Evolutionary conservation across 257 asterid genomes (phyloP).

Genomic region (Solanum etuberosum): DNA sequence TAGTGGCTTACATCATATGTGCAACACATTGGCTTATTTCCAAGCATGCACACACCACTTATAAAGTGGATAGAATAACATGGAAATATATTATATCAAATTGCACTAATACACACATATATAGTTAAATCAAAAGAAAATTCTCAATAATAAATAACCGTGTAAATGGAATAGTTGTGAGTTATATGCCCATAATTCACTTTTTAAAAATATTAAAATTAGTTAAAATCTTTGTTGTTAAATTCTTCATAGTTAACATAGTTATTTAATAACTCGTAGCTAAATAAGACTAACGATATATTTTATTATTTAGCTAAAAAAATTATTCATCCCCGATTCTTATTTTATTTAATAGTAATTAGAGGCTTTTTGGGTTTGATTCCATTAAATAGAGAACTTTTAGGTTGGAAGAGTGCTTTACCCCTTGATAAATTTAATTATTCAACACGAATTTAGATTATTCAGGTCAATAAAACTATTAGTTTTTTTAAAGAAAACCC

Average conservation of each 20-base stretch:
- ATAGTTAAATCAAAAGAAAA: not conserved
- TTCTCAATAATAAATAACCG: not conserved
- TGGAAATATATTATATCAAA: not conserved
- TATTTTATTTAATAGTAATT: not conserved
- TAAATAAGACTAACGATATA: not conserved
- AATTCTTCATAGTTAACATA: not conserved
- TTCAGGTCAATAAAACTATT: not conserved
- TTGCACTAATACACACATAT: not conserved
- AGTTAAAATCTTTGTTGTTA: not conserved
- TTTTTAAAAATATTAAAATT: not conserved
- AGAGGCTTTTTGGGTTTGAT: not conserved
- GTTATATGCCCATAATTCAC: not conserved
- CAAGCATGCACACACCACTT: slow-evolving; percentile 14
- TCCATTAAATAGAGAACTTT: not conserved
- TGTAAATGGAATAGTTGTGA: not conserved
- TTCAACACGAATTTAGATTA: not conserved
- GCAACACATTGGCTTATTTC: slow-evolving; percentile 19
- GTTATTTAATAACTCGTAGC: not conserved
- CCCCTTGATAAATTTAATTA: not conserved
- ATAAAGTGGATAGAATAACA: not conserved
- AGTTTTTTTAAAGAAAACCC: not conserved
- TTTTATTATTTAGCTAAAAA: not conserved
- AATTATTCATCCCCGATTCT: not conserved
- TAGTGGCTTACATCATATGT: slow-evolving; percentile 46
- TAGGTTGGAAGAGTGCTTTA: not conserved